Base-by-base conservation (phyloP, 1,284 basidiomycete species). In the Puccinia sorghi region DNA sequence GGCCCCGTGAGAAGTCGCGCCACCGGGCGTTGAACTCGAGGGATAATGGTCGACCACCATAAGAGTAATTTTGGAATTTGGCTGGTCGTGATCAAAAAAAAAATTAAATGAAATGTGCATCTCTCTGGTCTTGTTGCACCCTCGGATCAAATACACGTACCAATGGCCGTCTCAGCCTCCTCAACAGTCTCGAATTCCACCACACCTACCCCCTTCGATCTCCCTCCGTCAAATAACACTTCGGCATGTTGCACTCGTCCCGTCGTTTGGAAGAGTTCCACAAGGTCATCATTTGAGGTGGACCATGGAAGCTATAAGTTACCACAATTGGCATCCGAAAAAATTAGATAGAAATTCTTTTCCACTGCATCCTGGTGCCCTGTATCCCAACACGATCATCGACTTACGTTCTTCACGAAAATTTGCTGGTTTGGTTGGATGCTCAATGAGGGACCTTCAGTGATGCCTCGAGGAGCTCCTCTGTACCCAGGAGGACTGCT, bases 211-310 rank as follows among this genome's bases (percentile, higher is more conserved):
- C 96, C 96, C 84, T 95, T 95, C 69, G 92, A 93, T 78, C 95
- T 89, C 8, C 84, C 84, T 41, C 92, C 92, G 81, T 97, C 95
- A 82, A 92, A 93, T 70, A 98, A 85, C 81, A 98, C 94, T 85
- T 98, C 96, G 12, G 96, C 96, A 63, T 94, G 87, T 82, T 94
- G 91, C 46, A 99, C 96, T 81, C 91, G 91, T 12, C 96, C 96
- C 0, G 94, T 97, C 43, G 96, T 99, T 87, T 97, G 95, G 83
- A 99, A 99, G 43, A 99, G 86, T 86, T 99, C 96, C 32, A 98
- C 95, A 41, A 99, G 87, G 84, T 99, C 96, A 84, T 98, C 95
- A 85, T 98, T 97, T n/a, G 94, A 93, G 48, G 96, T 99, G 20
- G 94, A 97, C 94, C 94, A 98, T 0, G 96, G 96, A 22, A 99